Conservation (phyloP, 768 basidiomycete genomes). For the Favolaschia claudopus region DNA sequence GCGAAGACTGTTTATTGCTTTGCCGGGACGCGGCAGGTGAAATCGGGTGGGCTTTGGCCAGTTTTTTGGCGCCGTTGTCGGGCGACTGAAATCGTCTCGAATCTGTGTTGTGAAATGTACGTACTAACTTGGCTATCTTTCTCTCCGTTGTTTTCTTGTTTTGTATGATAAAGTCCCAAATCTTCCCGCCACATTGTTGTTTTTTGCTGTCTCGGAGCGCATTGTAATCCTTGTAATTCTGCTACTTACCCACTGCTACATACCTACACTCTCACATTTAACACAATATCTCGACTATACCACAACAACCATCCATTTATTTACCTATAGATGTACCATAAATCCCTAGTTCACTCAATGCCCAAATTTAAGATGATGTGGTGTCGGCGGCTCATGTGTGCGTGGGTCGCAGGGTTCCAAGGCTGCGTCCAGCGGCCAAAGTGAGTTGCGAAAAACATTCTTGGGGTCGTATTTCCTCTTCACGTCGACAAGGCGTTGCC, state of each 20-base stretch:
- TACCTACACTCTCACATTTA: background rate
- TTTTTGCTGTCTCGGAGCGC: slow-evolving; percentile 11
- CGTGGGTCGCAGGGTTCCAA: slow-evolving; percentile 63
- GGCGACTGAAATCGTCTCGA: slow-evolving; percentile 7
- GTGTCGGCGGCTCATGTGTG: slow-evolving; percentile 69
- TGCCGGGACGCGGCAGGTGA: slow-evolving; percentile 63
- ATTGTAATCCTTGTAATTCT: slow-evolving; percentile 3
- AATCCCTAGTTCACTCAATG: too few species aligned
- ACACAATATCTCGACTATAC: background rate
- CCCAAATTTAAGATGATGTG: slow-evolving; percentile 39
- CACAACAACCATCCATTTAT: background rate
- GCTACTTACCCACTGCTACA: background rate
- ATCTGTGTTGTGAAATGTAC: background rate
- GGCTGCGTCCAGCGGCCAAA: slow-evolving; percentile 78
- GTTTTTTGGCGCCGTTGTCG: slow-evolving; percentile 68
- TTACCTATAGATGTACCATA: slow-evolving; percentile 6
- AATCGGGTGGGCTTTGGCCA: slow-evolving; percentile 84
- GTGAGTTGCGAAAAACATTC: slow-evolving; percentile 76
- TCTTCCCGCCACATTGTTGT: background rate
- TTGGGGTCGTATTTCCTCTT: slow-evolving; percentile 81
- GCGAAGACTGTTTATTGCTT: slow-evolving; percentile 81
- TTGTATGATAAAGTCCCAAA: background rate
- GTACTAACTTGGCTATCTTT: background rate
- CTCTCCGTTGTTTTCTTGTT: background rate
- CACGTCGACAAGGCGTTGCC: slow-evolving; percentile 71